A percentile compares a stretch with the other conserved stretches of the same genome.
These are phyloP conservation scores for Sclerotinia nivalis DNA, from an alignment of 2,329 filamentous ascomycete species.

Conservation along the genomic window DNA sequence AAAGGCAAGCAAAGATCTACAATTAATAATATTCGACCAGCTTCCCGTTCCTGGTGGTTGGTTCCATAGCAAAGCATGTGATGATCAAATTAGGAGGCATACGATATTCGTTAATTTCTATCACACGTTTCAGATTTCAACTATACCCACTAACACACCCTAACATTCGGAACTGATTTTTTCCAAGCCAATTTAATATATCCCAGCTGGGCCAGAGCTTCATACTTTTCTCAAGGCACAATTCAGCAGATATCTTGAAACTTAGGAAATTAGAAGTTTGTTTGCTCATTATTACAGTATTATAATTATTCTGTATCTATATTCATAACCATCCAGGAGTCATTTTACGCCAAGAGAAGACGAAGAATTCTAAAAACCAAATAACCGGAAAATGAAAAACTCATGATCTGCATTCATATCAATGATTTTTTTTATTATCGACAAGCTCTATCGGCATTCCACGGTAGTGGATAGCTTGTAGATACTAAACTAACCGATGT, in stretches of 20 bases:
- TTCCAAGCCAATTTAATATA: conserved; percentile 3
- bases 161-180: neutral
- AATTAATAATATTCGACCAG: neutral
- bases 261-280: neutral
- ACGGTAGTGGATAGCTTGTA: conserved; percentile 10
- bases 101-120: neutral
- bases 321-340: neutral
- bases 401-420: conserved; percentile 9
- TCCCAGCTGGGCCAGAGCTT: neutral
- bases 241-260: neutral
- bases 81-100: conserved; percentile 16
- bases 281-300: neutral
- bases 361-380: conserved; percentile 2
- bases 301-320: neutral
- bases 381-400: conserved; percentile 14
- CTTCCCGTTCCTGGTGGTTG: conserved; percentile 15
- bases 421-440: conserved; percentile 13
- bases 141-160: neutral
- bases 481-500: neutral
- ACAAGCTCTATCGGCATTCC: conserved; percentile 19
- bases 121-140: conserved; percentile 12
- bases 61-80: conserved; percentile 3
- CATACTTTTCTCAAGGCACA: neutral
- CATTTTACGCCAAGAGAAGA: neutral
- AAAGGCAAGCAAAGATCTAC: conserved; percentile 20